Percentiles rank a stretch among this genome's conserved stretches.
Conservation (phyloP, 306 rosid genomes). For the Crataegus laevigata region DNA sequence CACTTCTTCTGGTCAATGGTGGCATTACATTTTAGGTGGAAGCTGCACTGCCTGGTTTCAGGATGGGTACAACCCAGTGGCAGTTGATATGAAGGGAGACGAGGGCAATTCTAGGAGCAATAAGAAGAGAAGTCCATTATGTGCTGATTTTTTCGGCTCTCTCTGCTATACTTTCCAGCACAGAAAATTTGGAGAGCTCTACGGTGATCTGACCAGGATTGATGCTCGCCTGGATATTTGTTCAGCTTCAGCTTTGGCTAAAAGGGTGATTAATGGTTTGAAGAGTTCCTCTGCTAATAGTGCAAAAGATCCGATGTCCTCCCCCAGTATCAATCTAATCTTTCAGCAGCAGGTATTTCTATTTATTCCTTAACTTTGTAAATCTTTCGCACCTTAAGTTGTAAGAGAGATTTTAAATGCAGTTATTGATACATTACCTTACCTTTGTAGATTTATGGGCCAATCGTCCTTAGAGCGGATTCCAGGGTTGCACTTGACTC, state of each 20-base stretch:
- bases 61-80: slow-evolving; percentile 13
- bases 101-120: neutral
- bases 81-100: slow-evolving; percentile 17
- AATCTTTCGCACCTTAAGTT: neutral
- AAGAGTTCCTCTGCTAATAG: slow-evolving; percentile 29
- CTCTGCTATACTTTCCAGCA: slow-evolving; percentile 68
- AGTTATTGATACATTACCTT: neutral
- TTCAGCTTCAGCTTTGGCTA: slow-evolving; percentile 62
- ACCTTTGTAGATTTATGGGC: slow-evolving; percentile 59
- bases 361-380: neutral
- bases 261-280: slow-evolving; percentile 47
- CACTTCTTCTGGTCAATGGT: slow-evolving; percentile 8
- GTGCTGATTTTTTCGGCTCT: slow-evolving; percentile 69
- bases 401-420: neutral
- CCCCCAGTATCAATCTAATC: slow-evolving; percentile 69
- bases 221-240: slow-evolving; percentile 76
- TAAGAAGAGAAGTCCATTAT: slow-evolving; percentile 34
- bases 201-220: slow-evolving; percentile 61
- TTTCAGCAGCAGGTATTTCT: slow-evolving; percentile 80
- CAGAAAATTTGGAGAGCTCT: slow-evolving; percentile 51
- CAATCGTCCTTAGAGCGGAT: slow-evolving; percentile 64
- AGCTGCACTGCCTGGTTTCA: slow-evolving; percentile 38
- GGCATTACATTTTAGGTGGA: slow-evolving; percentile 32
- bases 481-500: slow-evolving; percentile 46
- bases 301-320: slow-evolving; percentile 37